Evolutionary conservation across 176 grass and related monocot genomes (phyloP).

Genomic region (Rhipidocladum racemiflorum): DNA sequence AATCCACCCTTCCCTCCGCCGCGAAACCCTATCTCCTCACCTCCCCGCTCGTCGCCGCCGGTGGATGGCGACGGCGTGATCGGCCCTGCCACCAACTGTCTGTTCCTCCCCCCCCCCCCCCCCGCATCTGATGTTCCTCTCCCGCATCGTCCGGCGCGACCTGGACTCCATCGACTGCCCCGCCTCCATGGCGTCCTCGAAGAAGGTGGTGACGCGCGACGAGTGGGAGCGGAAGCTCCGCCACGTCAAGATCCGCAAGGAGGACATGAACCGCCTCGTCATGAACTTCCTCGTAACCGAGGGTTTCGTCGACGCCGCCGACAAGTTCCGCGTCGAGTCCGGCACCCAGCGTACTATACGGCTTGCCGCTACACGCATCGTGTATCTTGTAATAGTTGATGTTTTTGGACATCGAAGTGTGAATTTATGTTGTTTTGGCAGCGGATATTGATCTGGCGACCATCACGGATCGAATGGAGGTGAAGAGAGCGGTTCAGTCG

Average conservation of each 20-base stretch:
- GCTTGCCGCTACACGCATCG: neutral
- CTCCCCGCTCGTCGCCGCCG: neutral
- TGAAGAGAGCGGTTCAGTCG: constrained; percentile 80
- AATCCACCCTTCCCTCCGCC: constrained; percentile 16
- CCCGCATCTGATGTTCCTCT: constrained; percentile 67
- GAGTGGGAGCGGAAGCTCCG: constrained; percentile 96
- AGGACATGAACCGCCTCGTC: constrained; percentile 89
- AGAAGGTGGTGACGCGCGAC: constrained; percentile 81
- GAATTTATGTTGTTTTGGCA: constrained; percentile 36
- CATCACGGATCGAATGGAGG: constrained; percentile 93
- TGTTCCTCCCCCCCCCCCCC: neutral
- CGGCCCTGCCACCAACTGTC: neutral
- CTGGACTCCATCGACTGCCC: constrained; percentile 48
- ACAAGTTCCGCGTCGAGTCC: constrained; percentile 90
- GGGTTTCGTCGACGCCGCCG: constrained; percentile 86
- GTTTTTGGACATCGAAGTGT: neutral
- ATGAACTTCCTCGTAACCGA: constrained; percentile 97
- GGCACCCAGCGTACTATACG: constrained; percentile 72
- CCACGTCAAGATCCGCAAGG: constrained; percentile 90
- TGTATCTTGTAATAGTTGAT: neutral
- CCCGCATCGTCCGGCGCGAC: constrained; percentile 54
- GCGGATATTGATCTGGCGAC: constrained; percentile 89
- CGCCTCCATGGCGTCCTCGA: constrained; percentile 58
- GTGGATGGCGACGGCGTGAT: constrained; percentile 42
- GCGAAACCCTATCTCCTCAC: constrained; percentile 43